Evolutionary conservation across 2,329 filamentous ascomycete genomes (phyloP).

Genomic region (Diplocarpon mali): DNA sequence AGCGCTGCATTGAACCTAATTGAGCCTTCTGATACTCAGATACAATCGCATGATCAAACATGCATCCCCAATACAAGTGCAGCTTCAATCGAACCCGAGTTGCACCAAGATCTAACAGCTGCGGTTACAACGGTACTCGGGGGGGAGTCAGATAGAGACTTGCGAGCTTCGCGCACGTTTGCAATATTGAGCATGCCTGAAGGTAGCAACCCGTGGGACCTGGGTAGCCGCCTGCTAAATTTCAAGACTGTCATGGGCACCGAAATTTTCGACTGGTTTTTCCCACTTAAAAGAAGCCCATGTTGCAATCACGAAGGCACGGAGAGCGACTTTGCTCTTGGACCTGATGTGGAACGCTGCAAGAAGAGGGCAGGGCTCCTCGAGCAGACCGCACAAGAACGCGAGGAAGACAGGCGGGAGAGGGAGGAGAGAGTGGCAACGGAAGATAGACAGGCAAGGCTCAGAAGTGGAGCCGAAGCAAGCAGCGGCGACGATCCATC

Average conservation of each 20-base stretch:
- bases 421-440: too few relatives aligned
- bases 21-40: neutral
- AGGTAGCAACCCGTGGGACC: conserved; percentile 73
- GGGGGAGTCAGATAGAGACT: conserved; percentile 11
- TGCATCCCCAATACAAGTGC: too few relatives aligned
- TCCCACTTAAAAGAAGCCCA: conserved; percentile 66
- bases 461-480: too few relatives aligned
- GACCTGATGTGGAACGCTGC: conserved; percentile 47
- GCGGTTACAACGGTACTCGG: too few relatives aligned
- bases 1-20: too few relatives aligned
- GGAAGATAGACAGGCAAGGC: too few relatives aligned
- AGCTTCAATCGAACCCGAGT: neutral
- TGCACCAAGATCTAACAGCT: too few relatives aligned
- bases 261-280: conserved; percentile 61
- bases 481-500: too few relatives aligned
- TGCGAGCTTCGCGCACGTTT: conserved; percentile 51
- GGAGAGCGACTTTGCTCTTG: conserved; percentile 58
- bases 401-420: too few relatives aligned
- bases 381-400: neutral
- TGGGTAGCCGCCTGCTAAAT: conserved; percentile 55
- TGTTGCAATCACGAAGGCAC: conserved; percentile 56
- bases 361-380: conserved; percentile 26
- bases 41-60: too few relatives aligned
- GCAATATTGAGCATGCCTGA: conserved; percentile 60
- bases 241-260: conserved; percentile 72